Conservation (phyloP, 2,329 filamentous ascomycete species). For the Hypoxylon sp. region DNA sequence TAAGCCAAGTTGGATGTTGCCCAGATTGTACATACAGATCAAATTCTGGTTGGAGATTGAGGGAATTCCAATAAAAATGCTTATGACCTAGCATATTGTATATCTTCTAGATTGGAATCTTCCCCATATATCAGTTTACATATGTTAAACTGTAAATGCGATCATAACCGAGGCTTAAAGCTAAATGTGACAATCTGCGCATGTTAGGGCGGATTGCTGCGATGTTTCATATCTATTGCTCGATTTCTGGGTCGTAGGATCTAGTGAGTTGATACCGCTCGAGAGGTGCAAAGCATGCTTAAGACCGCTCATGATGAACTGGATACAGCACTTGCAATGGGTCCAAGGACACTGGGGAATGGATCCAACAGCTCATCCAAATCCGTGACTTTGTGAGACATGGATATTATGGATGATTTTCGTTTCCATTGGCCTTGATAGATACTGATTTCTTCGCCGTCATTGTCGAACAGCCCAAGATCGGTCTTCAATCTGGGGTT, state of each 20-base stretch:
- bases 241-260: not conserved
- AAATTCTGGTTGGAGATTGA: not conserved
- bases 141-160: not conserved
- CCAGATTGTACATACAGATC: slow-evolving; percentile 22
- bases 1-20: slow-evolving; percentile 2
- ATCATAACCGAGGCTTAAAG: not conserved
- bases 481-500: slow-evolving; percentile 46
- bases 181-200: not conserved
- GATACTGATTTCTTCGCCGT: slow-evolving; percentile 42
- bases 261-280: not conserved
- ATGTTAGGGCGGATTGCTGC: not conserved
- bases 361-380: slow-evolving; percentile 12
- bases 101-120: not conserved
- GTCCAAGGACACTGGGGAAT: slow-evolving; percentile 1
- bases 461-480: slow-evolving; percentile 43
- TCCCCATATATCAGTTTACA: not conserved
- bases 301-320: slow-evolving; percentile 11
- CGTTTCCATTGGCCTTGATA: slow-evolving; percentile 43
- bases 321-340: slow-evolving; percentile 5
- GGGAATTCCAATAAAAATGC: slow-evolving; percentile 2
- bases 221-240: not conserved
- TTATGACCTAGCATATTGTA: not conserved
- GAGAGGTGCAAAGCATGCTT: not conserved
- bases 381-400: slow-evolving; percentile 1
- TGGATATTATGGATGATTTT: slow-evolving; percentile 22